Evolutionary conservation across 2,329 filamentous ascomycete species (phyloP).

Genomic region (Trichoderma sp.): DNA sequence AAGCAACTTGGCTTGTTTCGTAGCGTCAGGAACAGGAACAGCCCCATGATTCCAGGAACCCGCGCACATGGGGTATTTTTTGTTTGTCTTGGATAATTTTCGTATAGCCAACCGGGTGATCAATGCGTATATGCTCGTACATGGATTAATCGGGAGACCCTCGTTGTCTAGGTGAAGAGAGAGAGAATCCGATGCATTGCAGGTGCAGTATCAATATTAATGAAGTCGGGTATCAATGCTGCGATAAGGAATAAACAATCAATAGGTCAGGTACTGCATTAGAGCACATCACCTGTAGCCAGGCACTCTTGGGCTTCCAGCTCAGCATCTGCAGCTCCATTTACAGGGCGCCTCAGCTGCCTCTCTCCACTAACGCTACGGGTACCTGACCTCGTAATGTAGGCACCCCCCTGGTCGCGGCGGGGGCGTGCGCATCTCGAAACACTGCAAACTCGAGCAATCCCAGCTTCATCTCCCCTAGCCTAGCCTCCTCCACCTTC

Average conservation of each 20-base stretch:
- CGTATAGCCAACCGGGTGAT: background rate
- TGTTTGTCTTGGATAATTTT: background rate
- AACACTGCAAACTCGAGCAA: slow-evolving; percentile 11
- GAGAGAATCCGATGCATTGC: background rate
- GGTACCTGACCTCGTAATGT: background rate
- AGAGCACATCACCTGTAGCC: background rate
- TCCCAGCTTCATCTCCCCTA: slow-evolving; percentile 10
- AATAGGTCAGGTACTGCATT: background rate
- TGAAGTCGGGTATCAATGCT: background rate
- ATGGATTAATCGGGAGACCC: background rate
- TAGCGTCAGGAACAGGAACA: slow-evolving; percentile 13
- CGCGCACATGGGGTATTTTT: background rate
- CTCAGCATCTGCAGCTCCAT: background rate
- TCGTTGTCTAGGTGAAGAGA: background rate
- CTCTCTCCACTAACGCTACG: background rate
- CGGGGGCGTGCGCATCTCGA: slow-evolving; percentile 15
- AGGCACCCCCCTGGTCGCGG: background rate
- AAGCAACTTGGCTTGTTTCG: slow-evolving; percentile 9
- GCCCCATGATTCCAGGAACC: slow-evolving; percentile 5
- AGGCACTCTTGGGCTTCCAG: background rate
- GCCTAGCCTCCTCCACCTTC: slow-evolving; percentile 3
- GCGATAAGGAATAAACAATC: background rate
- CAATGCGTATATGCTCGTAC: background rate
- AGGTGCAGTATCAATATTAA: background rate
- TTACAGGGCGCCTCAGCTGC: background rate